These are phyloP conservation scores for Boletus subparvulus DNA, from an alignment of 768 basidiomycete genomes.

Conservation along the genomic window DNA sequence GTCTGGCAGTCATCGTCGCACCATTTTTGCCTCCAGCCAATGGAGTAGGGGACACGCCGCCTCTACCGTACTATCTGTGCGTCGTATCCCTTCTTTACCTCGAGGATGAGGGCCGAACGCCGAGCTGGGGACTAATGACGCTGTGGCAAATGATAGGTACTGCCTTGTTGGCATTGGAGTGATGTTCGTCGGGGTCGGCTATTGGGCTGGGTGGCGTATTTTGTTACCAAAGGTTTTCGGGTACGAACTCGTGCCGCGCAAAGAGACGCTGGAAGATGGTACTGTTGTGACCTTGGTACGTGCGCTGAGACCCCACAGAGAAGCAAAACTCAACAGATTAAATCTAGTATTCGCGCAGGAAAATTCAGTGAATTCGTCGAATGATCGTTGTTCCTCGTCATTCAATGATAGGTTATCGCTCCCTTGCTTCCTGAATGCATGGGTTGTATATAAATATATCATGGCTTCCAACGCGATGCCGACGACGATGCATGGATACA, in stretches of 20 bases:
- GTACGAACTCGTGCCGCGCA: conserved; percentile 48
- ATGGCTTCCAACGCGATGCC: no score
- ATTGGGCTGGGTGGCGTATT: conserved; percentile 57
- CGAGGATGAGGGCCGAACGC: conserved; percentile 40
- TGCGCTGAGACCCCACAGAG: background rate
- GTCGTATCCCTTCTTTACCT: background rate
- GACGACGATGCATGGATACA: no score
- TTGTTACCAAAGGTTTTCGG: conserved; percentile 48
- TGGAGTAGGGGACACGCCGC: conserved; percentile 57
- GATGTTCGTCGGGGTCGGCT: conserved; percentile 45
- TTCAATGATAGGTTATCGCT: background rate
- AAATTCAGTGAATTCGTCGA: conserved; percentile 2
- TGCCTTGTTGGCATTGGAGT: conserved; percentile 53
- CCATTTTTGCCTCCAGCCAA: conserved; percentile 57
- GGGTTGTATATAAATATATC: background rate
- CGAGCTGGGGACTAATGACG: background rate
- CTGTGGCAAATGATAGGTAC: conserved; percentile 36
- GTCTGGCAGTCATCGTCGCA: conserved; percentile 46
- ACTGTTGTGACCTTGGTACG: conserved; percentile 54
- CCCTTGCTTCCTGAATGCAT: background rate
- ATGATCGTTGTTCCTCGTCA: background rate
- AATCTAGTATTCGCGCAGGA: conserved; percentile 15
- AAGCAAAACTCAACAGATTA: no score
- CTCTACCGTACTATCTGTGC: conserved; percentile 57
- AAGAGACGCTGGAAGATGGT: conserved; percentile 50